Evolutionary conservation across 345 rosid species (phyloP).

Genomic region (Euclidium syriacum): DNA sequence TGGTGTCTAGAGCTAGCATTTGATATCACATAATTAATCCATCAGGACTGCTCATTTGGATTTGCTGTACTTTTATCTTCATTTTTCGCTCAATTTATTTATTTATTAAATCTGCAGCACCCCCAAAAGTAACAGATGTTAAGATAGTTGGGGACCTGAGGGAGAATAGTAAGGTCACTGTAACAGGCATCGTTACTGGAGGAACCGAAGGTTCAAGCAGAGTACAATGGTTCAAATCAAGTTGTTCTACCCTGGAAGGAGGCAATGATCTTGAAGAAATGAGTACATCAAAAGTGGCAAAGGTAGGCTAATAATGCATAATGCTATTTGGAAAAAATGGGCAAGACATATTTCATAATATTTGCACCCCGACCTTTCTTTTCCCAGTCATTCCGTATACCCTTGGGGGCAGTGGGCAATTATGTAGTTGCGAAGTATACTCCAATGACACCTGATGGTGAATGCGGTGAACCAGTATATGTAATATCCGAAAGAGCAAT

Average conservation of each 20-base stretch:
- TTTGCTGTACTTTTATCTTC: constrained; percentile 1
- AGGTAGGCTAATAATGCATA: constrained; percentile 42
- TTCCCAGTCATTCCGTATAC: constrained; percentile 82
- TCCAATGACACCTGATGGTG: constrained; percentile 84
- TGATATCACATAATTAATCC: not conserved
- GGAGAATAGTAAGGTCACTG: constrained; percentile 85
- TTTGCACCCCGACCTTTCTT: constrained; percentile 18
- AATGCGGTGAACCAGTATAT: constrained; percentile 80
- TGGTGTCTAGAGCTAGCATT: not conserved
- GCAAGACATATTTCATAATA: not conserved
- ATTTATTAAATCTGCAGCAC: constrained; percentile 50
- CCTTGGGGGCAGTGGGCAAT: constrained; percentile 88
- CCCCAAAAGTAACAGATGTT: constrained; percentile 83
- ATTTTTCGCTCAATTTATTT: not conserved
- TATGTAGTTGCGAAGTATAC: constrained; percentile 77
- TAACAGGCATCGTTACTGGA: constrained; percentile 73
- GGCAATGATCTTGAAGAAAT: constrained; percentile 71
- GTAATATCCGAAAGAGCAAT: constrained; percentile 65
- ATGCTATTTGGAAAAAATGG: not conserved
- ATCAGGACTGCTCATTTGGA: constrained; percentile 6
- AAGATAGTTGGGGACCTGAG: constrained; percentile 81
- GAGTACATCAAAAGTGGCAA: constrained; percentile 82
- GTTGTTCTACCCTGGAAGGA: constrained; percentile 44
- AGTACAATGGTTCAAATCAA: constrained; percentile 93
- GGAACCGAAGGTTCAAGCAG: constrained; percentile 94